These are phyloP conservation scores for Apodospora peruviana DNA, from an alignment of 495 filamentous ascomycete species.

Conservation along the genomic window DNA sequence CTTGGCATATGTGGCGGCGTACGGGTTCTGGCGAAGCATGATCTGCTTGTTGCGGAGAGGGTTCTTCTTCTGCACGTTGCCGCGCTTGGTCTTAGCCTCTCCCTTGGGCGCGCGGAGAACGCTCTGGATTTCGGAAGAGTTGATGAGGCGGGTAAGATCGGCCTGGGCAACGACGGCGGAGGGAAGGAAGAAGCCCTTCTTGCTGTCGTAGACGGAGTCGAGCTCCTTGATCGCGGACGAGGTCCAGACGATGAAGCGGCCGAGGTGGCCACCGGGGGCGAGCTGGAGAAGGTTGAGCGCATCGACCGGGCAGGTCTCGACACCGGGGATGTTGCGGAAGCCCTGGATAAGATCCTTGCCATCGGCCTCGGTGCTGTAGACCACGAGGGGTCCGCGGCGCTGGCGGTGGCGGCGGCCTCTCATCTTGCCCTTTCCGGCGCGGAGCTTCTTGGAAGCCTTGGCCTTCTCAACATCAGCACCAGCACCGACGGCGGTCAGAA, in stretches of 20 bases:
- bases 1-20: slow-evolving; percentile 81
- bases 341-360: slow-evolving; percentile 85
- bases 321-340: slow-evolving; percentile 97
- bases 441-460: slow-evolving; percentile 85
- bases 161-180: slow-evolving; percentile 82
- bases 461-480: slow-evolving; percentile 89
- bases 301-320: slow-evolving; percentile 93
- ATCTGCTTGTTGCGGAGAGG: slow-evolving; percentile 97
- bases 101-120: slow-evolving; percentile 87
- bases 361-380: slow-evolving; percentile 91
- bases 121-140: slow-evolving; percentile 95
- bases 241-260: slow-evolving; percentile 98
- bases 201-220: slow-evolving; percentile 92
- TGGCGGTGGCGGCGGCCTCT: slow-evolving; percentile 91
- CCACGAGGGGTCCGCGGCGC: slow-evolving; percentile 91
- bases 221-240: slow-evolving; percentile 94
- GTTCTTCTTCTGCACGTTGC: slow-evolving; percentile 97
- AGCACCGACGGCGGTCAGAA: slow-evolving; percentile 86
- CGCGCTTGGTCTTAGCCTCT: slow-evolving; percentile 82
- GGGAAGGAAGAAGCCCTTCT: slow-evolving; percentile 97
- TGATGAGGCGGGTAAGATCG: slow-evolving; percentile 93
- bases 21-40: slow-evolving; percentile 93
- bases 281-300: slow-evolving; percentile 97
- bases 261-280: slow-evolving; percentile 96
- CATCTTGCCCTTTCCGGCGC: slow-evolving; percentile 97